Evolutionary conservation across 2,329 filamentous ascomycete species (phyloP), one percentile per base, ranked within the genome.

Genomic region (Colletotrichum simmondsii): DNA sequence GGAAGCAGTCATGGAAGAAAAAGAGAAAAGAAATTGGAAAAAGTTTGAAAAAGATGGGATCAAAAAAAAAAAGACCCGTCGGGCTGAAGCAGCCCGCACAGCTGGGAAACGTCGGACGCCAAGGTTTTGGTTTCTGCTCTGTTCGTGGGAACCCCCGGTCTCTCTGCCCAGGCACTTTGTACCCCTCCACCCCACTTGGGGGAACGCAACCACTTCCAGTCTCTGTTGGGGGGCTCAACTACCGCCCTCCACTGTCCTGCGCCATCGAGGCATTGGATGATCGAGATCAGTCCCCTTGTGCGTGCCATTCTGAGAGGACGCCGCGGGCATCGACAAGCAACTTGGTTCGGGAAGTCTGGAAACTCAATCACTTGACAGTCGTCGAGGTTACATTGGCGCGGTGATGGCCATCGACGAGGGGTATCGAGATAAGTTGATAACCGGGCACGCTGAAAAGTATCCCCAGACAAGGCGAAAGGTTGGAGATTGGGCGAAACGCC

Each of bases 111-210:
- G 67, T 65, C 71, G 56, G 60, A 71, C 60, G 71, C 67, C 71
- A 73, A 73, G 61, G 59, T 65, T 73, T 70, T 60, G 60, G 56
- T 57, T 61, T 69, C 65, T 71, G 61, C 37, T 26, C 49, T 22
- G 60, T 61, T 56, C 35, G 63, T 66, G 68, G 68, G 46, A 28
- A 11, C 22, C 54, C 70, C 54, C 46, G 12, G 54, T 53, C 53
- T 53, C 56, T 32, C 56, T 49, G 49, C 28, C 46, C 24, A 54
- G 61, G 57, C 11, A 42, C 5, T 49, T 22, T n/a, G 19, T 22
- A 12, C 66, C 52, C 19, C 19, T 24, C 6, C 58, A 56, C 24
- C 49, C 32, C 68, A 32, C 46, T 35, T 2, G 35, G 35, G 35
- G 30, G 32, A 73, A 73, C 24, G 61, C 71, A 52, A 32, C 60